Evolutionary conservation across 2,329 filamentous ascomycete genomes (phyloP), one percentile per base, ranked within the genome.

Genomic region (Chrysoporthe austroafricana): DNA sequence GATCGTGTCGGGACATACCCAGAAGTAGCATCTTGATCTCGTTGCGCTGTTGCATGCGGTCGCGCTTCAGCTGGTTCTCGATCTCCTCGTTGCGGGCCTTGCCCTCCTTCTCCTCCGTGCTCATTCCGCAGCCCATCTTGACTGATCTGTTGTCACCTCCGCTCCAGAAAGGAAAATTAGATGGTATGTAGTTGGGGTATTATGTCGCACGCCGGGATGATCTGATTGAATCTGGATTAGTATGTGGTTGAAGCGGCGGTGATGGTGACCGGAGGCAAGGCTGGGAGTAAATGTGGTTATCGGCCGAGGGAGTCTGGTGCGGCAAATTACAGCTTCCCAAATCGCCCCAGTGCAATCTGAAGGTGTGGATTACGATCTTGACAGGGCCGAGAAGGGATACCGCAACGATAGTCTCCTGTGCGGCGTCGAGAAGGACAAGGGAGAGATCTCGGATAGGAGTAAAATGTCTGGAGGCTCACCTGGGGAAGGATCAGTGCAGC

Each of bases 51-150:
- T 97, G 91, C 92, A 98, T 92, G 84, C 97, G 96, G 79, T 99
- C 96, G 81, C 93, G 89, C 89, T 97, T 98, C 79, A 98, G 86
- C 86, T 98, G 95, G 81, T 97, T 98, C 84, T 99, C 96, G 78
- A 99, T 99, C 89, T 98, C 95, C 88, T 99, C 96, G 81, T 99
- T 98, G 76, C 96, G 91, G 86, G 94, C 93, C 92, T 97, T 98
- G 84, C 96, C 95, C 94, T 98, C 96, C 91, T 97, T 97, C 85
- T 98, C 96, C 86, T 98, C 96, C 79, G 96, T 97, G 82, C 95
- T 98, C 93, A 97, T 97, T 84, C 95, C 95, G 82, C 96, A 99
- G 90, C 96, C 96, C 96, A 99, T 99, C 77, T 86, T 94, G 91
- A 79, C 84, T 82, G 80, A 70, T 74, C 43, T 75, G 70, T 73